Conservation (phyloP, 495 filamentous ascomycete species). For the Hypoxylon fuscum region DNA sequence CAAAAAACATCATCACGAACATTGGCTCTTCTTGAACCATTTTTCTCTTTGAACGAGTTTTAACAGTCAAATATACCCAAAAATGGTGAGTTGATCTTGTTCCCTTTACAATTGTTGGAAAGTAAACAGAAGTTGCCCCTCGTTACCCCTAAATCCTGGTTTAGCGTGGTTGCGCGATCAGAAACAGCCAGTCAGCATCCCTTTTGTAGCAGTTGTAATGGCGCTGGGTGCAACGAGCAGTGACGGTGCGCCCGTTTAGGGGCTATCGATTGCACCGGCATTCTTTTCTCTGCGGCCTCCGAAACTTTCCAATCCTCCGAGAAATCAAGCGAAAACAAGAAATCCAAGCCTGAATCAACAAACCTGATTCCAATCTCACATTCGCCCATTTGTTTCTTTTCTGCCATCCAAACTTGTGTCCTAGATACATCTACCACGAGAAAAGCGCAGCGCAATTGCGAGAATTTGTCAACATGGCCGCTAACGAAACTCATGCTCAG, state of each 20-base stretch:
- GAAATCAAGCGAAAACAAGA: conserved; percentile 27
- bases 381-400: conserved; percentile 2
- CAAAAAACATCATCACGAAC: conserved; percentile 43
- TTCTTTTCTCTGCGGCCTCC: conserved; percentile 18
- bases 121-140: conserved; percentile 36
- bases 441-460: not conserved
- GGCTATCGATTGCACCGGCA: conserved; percentile 10
- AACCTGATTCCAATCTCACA: not conserved
- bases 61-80: not conserved
- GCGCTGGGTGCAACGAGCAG: conserved; percentile 11
- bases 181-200: conserved; percentile 35
- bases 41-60: conserved; percentile 8
- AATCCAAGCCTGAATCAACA: conserved; percentile 1
- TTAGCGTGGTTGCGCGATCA: conserved; percentile 38
- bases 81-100: conserved; percentile 32
- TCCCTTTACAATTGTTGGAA: conserved; percentile 3
- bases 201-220: conserved; percentile 20
- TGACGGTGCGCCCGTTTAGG: conserved; percentile 6
- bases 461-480: conserved; percentile 49
- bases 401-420: not conserved
- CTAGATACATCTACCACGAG: conserved; percentile 4
- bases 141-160: conserved; percentile 35
- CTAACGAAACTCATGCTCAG: conserved; percentile 63
- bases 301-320: conserved; percentile 10
- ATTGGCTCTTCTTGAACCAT: conserved; percentile 2